Evolutionary conservation across 1,284 basidiomycete species (phyloP).

Genomic region (Papiliotrema fonsecae): DNA sequence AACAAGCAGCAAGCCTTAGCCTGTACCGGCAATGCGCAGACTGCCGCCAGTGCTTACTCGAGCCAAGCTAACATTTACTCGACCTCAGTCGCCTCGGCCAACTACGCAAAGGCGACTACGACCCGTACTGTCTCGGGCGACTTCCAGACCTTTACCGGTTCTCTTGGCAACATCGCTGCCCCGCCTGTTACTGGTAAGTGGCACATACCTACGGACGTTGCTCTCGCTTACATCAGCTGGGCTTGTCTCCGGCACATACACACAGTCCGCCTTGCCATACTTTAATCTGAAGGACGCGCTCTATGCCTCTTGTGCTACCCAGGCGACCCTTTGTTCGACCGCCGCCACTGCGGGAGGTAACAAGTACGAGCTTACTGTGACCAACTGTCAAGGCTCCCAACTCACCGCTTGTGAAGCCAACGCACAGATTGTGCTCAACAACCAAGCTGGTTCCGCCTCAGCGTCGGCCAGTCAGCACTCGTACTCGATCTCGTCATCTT

Average conservation of each 20-base stretch:
- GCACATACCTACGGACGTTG: background rate
- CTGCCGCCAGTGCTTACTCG: background rate
- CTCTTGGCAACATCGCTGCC: constrained; percentile 1
- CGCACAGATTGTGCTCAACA: background rate
- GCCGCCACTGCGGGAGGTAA: background rate
- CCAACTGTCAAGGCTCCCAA: background rate
- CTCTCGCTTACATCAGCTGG: background rate
- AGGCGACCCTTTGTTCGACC: background rate
- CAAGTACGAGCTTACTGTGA: background rate
- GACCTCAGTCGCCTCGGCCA: constrained; percentile 2
- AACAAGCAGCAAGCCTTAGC: background rate
- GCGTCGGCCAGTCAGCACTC: background rate
- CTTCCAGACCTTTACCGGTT: constrained; percentile 2
- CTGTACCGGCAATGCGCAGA: background rate
- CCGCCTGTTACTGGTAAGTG: background rate
- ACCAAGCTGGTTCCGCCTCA: background rate
- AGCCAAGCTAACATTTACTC: background rate
- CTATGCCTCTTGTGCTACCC: background rate
- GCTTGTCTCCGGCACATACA: background rate
- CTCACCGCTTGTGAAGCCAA: background rate
- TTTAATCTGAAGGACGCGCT: background rate
- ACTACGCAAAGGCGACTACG: background rate
- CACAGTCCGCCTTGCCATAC: background rate
- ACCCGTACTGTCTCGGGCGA: constrained; percentile 1
- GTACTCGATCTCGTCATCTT: background rate